phyloP scores from a whole-genome alignment of 1,139 yeast species.

The Kluyveromyces sp. region DNA sequence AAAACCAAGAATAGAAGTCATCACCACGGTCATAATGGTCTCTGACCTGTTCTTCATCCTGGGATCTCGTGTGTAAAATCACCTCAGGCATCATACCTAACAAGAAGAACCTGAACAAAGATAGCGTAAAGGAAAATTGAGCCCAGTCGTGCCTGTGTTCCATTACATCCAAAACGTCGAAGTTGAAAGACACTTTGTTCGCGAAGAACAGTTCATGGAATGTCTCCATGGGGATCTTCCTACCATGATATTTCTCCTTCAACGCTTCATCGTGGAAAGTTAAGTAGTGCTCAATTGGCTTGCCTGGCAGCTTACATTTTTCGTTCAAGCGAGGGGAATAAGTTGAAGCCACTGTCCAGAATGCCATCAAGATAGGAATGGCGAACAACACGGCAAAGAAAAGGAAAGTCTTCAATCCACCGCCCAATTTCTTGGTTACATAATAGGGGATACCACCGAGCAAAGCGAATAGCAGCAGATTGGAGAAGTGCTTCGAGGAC shows the following conservation, averaged over 20 bases:
- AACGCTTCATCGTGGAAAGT: constrained; percentile 75
- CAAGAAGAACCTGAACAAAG: constrained; percentile 73
- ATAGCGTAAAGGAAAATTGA: constrained; percentile 66
- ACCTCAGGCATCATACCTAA: constrained; percentile 92
- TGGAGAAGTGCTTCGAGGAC: constrained; percentile 70
- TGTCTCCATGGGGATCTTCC: constrained; percentile 86
- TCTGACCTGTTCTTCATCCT: constrained; percentile 94
- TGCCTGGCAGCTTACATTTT: constrained; percentile 68
- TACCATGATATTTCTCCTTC: constrained; percentile 64
- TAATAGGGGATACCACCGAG: constrained; percentile 58
- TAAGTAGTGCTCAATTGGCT: constrained; percentile 71
- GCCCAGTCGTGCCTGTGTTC: constrained; percentile 94
- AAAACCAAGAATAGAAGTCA: constrained; percentile 88
- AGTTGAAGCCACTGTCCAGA: constrained; percentile 74
- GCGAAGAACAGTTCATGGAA: constrained; percentile 85
- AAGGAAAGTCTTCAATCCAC: constrained; percentile 65
- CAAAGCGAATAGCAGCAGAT: constrained; percentile 46
- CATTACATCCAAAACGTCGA: constrained; percentile 76
- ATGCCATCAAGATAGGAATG: constrained; percentile 69
- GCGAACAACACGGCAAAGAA: constrained; percentile 46
- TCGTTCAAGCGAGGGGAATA: constrained; percentile 78
- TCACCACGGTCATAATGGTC: constrained; percentile 97
- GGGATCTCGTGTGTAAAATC: constrained; percentile 83
- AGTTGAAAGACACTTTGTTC: constrained; percentile 79
- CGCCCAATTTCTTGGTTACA: constrained; percentile 59